A percentile compares a stretch with the other conserved stretches of the same genome.
Conservation (phyloP, 2,329 filamentous ascomycete species). For the Phialophora verrucosa region DNA sequence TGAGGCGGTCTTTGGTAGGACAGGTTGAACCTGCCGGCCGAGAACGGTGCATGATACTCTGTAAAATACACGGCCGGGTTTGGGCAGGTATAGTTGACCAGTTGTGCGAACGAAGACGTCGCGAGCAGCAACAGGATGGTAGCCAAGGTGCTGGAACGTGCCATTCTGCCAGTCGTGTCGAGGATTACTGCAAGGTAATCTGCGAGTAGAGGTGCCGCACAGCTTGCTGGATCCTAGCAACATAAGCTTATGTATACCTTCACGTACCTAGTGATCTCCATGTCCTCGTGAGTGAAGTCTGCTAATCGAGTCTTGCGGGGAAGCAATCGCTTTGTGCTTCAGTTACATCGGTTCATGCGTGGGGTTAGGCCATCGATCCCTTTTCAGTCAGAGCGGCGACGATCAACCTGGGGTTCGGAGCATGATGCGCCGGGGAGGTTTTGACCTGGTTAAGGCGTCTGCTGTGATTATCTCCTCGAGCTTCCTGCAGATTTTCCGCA, state of each 20-base stretch:
- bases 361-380: background rate
- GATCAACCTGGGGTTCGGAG: background rate
- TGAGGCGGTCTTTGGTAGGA: conserved; percentile 16
- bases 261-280: no score
- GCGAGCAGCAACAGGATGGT: background rate
- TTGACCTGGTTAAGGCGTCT: no score
- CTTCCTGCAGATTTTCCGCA: no score
- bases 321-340: conserved; percentile 1
- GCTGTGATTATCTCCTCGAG: no score
- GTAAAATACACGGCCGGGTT: conserved; percentile 6
- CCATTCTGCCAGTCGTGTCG: background rate
- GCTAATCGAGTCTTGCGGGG: background rate
- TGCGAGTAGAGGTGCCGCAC: no score
- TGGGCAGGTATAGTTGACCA: conserved; percentile 14
- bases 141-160: background rate
- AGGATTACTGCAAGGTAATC: background rate
- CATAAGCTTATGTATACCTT: no score
- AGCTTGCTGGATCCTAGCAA: no score
- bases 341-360: conserved; percentile 8
- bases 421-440: no score
- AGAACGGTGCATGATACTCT: conserved; percentile 7
- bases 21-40: conserved; percentile 7
- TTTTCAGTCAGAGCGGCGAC: background rate
- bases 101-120: background rate
- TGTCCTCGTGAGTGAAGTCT: no score